These are phyloP conservation scores for Asterionellopsis glacialis DNA, from an alignment of 108 stramenopile genomes.

Conservation along the genomic window DNA sequence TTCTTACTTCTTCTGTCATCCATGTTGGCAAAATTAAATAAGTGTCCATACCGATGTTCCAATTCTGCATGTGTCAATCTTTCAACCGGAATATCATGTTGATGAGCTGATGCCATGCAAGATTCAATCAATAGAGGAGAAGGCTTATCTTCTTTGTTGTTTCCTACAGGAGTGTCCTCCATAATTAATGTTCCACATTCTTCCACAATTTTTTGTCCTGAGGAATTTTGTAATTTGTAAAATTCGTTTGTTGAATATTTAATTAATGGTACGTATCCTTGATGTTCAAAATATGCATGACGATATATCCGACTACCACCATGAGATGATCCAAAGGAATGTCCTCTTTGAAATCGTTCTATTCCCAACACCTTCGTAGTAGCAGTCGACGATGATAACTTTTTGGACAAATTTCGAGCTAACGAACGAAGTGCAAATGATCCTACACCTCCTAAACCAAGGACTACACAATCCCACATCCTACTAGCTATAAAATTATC, in stretches of 20 bases:
- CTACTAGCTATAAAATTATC: no score
- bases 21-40: conserved; percentile 10
- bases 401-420: background rate
- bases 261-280: conserved; percentile 40
- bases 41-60: conserved; percentile 29
- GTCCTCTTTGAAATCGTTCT: conserved; percentile 24
- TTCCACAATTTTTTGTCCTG: conserved; percentile 13
- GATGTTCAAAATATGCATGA: conserved; percentile 47
- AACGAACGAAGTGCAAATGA: conserved; percentile 35
- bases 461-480: conserved; percentile 33
- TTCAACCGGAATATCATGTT: conserved; percentile 22
- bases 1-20: conserved; percentile 1
- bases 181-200: conserved; percentile 33
- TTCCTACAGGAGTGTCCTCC: background rate
- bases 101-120: conserved; percentile 8
- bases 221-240: conserved; percentile 5
- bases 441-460: conserved; percentile 49
- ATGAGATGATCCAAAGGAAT: conserved; percentile 36
- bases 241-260: conserved; percentile 29
- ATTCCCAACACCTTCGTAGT: conserved; percentile 18
- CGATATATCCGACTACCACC: conserved; percentile 40
- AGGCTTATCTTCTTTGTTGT: background rate
- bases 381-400: background rate
- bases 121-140: background rate
- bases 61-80: conserved; percentile 9